These are phyloP conservation scores for Gracilaria vermiculophylla DNA, from an alignment of 23 red algal genomes.

Conservation along the genomic window DNA sequence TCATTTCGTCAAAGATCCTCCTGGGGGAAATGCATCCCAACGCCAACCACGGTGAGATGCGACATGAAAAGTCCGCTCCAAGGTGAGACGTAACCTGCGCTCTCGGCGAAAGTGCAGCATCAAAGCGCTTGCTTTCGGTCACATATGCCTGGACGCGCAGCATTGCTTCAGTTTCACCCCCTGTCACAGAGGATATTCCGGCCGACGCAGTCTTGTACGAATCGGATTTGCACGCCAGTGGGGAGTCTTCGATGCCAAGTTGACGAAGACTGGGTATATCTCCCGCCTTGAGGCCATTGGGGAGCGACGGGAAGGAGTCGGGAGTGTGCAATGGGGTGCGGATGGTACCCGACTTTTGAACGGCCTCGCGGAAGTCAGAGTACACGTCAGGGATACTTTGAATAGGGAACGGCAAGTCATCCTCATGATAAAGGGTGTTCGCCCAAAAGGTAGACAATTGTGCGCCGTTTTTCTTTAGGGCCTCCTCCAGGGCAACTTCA, in stretches of 20 bases:
- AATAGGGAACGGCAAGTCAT: conserved; percentile 92
- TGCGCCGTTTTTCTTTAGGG: conserved; percentile 69
- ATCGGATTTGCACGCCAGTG: background rate
- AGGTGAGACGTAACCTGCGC: conserved; percentile 63
- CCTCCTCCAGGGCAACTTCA: conserved; percentile 65
- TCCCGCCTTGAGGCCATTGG: conserved; percentile 59
- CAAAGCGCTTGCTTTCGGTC: conserved; percentile 46
- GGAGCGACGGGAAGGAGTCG: conserved; percentile 51
- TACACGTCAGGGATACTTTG: conserved; percentile 94
- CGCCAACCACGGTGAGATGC: conserved; percentile 97
- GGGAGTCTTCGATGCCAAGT: conserved; percentile 68
- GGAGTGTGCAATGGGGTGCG: conserved; percentile 76
- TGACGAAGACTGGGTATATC: conserved; percentile 80
- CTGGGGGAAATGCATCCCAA: conserved; percentile 92
- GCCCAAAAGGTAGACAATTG: conserved; percentile 83
- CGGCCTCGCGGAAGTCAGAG: conserved; percentile 86
- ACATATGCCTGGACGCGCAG: conserved; percentile 84
- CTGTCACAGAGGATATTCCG: conserved; percentile 58
- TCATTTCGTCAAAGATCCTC: conserved; percentile 82
- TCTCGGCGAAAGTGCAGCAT: conserved; percentile 14
- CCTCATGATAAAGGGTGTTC: conserved; percentile 92
- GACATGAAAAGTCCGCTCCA: conserved; percentile 98
- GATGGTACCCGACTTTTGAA: conserved; percentile 77
- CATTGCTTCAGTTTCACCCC: conserved; percentile 87
- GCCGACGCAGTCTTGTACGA: background rate